Evolutionary conservation across 768 basidiomycete genomes (phyloP).

Genomic region (Aureoboletus auriporus): DNA sequence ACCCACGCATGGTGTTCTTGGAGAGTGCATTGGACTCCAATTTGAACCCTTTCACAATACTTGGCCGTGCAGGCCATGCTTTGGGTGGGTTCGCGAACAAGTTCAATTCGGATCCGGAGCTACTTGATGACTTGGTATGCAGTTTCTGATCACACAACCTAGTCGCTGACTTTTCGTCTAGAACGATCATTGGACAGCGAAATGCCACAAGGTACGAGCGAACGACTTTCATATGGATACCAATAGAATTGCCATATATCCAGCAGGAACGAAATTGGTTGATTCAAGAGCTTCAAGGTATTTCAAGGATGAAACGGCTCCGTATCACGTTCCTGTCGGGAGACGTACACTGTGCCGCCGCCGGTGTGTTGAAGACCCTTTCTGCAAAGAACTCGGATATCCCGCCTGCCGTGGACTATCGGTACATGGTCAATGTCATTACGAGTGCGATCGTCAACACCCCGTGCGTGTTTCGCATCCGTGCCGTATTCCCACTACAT

Average conservation of each 20-base stretch:
- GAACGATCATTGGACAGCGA: slow-evolving; percentile 94
- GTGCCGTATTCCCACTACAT: background rate
- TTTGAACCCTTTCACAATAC: slow-evolving; percentile 76
- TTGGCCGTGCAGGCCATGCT: slow-evolving; percentile 67
- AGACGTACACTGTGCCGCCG: slow-evolving; percentile 91
- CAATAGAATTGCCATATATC: background rate
- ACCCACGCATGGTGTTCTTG: slow-evolving; percentile 90
- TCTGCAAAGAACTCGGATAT: slow-evolving; percentile 35
- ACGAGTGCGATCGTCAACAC: slow-evolving; percentile 97
- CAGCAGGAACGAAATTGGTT: slow-evolving; percentile 91
- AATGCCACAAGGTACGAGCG: slow-evolving; percentile 60
- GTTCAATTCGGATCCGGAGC: slow-evolving; percentile 88
- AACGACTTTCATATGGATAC: background rate
- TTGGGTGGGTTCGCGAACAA: slow-evolving; percentile 82
- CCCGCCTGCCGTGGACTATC: slow-evolving; percentile 57
- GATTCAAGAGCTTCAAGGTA: slow-evolving; percentile 70
- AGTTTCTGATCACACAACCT: background rate
- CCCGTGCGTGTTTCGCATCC: slow-evolving; percentile 51
- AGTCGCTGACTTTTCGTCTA: slow-evolving; percentile 51
- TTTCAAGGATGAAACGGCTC: slow-evolving; percentile 57
- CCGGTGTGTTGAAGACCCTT: slow-evolving; percentile 72
- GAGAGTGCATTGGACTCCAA: slow-evolving; percentile 76
- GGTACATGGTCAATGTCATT: slow-evolving; percentile 90
- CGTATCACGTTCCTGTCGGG: slow-evolving; percentile 88
- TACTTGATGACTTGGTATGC: slow-evolving; percentile 85